Evolutionary conservation across 495 filamentous ascomycete genomes (phyloP).

Genomic region (Hypoxylon fuscum): DNA sequence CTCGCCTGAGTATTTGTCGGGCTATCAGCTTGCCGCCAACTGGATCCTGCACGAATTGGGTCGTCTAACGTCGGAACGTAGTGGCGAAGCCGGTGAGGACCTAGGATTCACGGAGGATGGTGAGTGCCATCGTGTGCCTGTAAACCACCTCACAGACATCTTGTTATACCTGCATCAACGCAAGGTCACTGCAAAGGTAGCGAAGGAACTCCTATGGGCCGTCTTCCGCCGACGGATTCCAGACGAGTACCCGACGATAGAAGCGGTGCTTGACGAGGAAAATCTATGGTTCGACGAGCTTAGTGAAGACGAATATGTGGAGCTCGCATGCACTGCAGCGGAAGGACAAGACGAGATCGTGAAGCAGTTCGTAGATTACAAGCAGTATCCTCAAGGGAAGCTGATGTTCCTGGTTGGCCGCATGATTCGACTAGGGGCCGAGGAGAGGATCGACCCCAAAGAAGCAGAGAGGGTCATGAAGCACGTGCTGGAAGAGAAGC

Average conservation of each 20-base stretch:
- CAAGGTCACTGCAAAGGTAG: constrained; percentile 77
- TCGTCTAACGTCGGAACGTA: constrained; percentile 62
- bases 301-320: constrained; percentile 65
- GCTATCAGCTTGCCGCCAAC: constrained; percentile 59
- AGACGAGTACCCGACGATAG: constrained; percentile 60
- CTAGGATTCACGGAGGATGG: constrained; percentile 52
- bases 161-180: constrained; percentile 68
- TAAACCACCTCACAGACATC: constrained; percentile 70
- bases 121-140: constrained; percentile 62
- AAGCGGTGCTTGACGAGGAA: constrained; percentile 70
- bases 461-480: constrained; percentile 74
- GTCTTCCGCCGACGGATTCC: constrained; percentile 57
- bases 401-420: constrained; percentile 88
- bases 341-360: constrained; percentile 68
- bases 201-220: constrained; percentile 74
- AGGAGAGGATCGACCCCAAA: constrained; percentile 79
- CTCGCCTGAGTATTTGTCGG: constrained; percentile 17
- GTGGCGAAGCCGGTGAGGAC: constrained; percentile 46
- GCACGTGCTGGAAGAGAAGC: constrained; percentile 57
- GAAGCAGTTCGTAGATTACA: constrained; percentile 72
- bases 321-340: constrained; percentile 61
- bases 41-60: constrained; percentile 92
- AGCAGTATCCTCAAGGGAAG: constrained; percentile 71
- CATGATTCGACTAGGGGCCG: constrained; percentile 82
- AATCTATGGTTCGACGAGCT: constrained; percentile 73